These are phyloP conservation scores for Megacollybia marginata DNA, from an alignment of 768 basidiomycete genomes.

Conservation along the genomic window DNA sequence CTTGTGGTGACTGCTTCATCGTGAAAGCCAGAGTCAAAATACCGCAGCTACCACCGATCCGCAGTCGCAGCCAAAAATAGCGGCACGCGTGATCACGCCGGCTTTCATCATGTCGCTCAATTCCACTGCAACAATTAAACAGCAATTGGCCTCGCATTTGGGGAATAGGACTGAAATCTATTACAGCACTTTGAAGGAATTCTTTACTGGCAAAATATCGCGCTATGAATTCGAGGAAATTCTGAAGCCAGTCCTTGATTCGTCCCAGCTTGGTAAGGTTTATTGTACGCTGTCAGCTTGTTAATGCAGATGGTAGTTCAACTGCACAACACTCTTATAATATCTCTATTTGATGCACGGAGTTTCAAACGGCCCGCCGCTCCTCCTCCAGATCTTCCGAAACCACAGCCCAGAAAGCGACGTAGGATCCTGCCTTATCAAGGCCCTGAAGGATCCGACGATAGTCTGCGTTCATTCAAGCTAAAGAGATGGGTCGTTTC, in stretches of 20 bases:
- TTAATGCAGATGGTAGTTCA: constrained; percentile 36
- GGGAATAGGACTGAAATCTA: constrained; percentile 55
- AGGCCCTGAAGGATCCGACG: constrained; percentile 48
- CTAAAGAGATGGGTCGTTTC: constrained; percentile 72
- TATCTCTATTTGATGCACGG: constrained; percentile 76
- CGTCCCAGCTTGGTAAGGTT: constrained; percentile 39
- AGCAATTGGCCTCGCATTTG: constrained; percentile 53
- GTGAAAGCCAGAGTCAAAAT: no score
- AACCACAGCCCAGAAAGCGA: constrained; percentile 59
- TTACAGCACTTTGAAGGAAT: constrained; percentile 57
- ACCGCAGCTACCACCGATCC: no score
- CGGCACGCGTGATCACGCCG: no score
- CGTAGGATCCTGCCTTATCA: constrained; percentile 67
- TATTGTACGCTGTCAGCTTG: constrained; percentile 5
- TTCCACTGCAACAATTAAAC: constrained; percentile 67
- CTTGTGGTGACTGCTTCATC: background rate
- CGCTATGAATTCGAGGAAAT: constrained; percentile 71
- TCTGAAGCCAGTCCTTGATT: constrained; percentile 54
- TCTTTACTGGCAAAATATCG: constrained; percentile 61
- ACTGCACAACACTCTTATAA: constrained; percentile 77
- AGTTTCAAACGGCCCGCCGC: constrained; percentile 62
- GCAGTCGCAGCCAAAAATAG: no score
- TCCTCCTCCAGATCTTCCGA: constrained; percentile 56
- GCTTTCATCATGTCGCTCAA: constrained; percentile 55
- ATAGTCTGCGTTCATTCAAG: constrained; percentile 49